Base-by-base conservation (phyloP, 345 rosid genomes). In the Erodium maritimum region DNA sequence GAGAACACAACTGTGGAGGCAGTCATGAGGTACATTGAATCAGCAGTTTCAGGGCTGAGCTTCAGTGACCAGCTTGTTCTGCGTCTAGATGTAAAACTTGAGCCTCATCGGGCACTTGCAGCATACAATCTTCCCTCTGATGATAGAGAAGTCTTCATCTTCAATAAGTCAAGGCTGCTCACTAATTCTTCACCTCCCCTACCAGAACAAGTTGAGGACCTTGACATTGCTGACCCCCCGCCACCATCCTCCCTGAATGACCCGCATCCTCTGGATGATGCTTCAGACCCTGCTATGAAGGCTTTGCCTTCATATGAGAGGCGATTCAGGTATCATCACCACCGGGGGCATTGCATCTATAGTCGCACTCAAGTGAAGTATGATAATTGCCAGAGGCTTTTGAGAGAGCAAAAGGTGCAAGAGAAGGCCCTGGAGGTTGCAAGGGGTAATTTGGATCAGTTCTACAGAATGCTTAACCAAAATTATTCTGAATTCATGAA, bases 261-360 rank as follows among this genome's bases (percentile, higher is more conserved):
- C 11, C 88, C 85, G 17, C 96, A 90, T 69, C 93, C 96, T 57
- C 66, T 84, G 64, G 99, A 87, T 55, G 93, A 90, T 73, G 90
- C 90, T 25, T 59, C 77, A 0, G 99, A 94, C 68, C 99, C 97
- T 25, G 97, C 97, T 57, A 68, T 94, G 74, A 94, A 85, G 82
- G 96, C 96, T 23, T 72, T 94, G 69, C 97, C 97, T 66, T 78
- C 84, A 25, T 94, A 90, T 60, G 97, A 90, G 75, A 84, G 90
- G 73, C 89, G 66, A 52, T 94, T 94, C 73, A 74, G 93, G 62
- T 79, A 79, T 70, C 99, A 94, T 65, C 87, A 64, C 58, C 88
- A 72, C 14, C 69, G 67, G 60, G 95, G 97, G 6, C 75, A 79
- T 18, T 75, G 71, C 0, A 67, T 90, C 55, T 87, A 79, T 60